These are phyloP conservation scores for Cucumis hystrix DNA, from an alignment of 306 rosid genomes.

Conservation along the genomic window DNA sequence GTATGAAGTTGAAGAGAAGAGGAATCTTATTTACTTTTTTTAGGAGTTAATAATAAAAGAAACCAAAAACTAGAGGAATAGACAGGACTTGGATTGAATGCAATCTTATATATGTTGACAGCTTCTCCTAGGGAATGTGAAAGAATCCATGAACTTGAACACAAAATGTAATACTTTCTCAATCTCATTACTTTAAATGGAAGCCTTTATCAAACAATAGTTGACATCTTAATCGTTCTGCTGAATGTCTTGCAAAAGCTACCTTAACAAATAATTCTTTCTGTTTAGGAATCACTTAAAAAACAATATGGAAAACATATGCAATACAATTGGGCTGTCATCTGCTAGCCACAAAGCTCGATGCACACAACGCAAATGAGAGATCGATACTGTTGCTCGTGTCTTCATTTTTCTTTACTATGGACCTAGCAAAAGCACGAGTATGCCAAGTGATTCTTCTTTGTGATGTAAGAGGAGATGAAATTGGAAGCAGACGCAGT, in stretches of 20 bases:
- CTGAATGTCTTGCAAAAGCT: slow-evolving; percentile 4
- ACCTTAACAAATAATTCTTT: slow-evolving; percentile 18
- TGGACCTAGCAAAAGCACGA: slow-evolving; percentile 63
- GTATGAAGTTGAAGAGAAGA: too few species aligned
- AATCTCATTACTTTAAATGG: slow-evolving; percentile 6
- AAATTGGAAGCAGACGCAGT: slow-evolving; percentile 56
- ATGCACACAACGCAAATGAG: not conserved
- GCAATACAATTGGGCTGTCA: slow-evolving; percentile 19
- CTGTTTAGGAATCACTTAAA: slow-evolving; percentile 3
- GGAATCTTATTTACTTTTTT: too few species aligned
- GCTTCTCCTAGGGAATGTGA: not conserved
- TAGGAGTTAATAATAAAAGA: not conserved
- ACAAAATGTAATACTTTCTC: not conserved
- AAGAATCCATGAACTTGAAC: not conserved
- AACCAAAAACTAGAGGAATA: not conserved
- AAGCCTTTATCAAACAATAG: slow-evolving; percentile 9
- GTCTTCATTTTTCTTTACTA: not conserved
- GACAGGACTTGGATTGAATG: not conserved
- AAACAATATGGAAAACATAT: slow-evolving; percentile 12
- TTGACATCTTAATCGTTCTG: not conserved
- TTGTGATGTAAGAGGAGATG: slow-evolving; percentile 65
- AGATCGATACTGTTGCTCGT: not conserved
- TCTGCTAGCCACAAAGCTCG: slow-evolving; percentile 4
- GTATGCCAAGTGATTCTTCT: slow-evolving; percentile 94
- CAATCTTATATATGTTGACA: not conserved